phyloP scores from a whole-genome alignment of 768 basidiomycete genomes.

The Chlorophyllum brunneum region DNA sequence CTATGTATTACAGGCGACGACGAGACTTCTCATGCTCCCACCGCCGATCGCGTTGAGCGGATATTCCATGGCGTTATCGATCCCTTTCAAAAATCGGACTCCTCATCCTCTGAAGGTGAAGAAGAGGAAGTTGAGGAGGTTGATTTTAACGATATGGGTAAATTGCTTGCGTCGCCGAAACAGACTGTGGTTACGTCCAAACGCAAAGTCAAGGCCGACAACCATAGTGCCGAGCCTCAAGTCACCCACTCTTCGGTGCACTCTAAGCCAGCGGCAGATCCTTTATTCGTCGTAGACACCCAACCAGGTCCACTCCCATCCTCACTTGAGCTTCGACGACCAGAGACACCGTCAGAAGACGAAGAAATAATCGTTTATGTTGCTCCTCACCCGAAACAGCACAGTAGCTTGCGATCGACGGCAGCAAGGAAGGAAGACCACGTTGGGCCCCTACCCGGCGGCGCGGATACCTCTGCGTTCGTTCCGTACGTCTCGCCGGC shows the following conservation, averaged over 20 bases:
- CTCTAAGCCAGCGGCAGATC: no score
- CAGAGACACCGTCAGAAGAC: conserved; percentile 29
- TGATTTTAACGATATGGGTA: conserved; percentile 61
- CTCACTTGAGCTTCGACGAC: conserved; percentile 11
- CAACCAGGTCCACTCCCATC: conserved; percentile 15
- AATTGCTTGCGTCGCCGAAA: conserved; percentile 34
- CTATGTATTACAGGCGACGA: conserved; percentile 34
- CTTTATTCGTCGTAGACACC: conserved; percentile 16
- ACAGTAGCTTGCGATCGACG: conserved; percentile 23
- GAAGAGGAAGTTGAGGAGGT: conserved; percentile 51
- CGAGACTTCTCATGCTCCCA: conserved; percentile 58
- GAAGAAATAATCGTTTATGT: conserved; percentile 78
- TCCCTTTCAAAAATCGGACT: conserved; percentile 15
- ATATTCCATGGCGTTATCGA: conserved; percentile 48
- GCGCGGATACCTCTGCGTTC: conserved; percentile 20
- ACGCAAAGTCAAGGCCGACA: conserved; percentile 10
- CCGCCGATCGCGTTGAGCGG: conserved; percentile 61
- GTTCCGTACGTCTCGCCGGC: conserved; percentile 19
- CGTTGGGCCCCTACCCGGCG: not conserved
- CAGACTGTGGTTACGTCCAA: conserved; percentile 1
- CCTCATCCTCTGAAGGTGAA: conserved; percentile 24
- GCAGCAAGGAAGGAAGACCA: not conserved
- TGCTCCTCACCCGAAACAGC: conserved; percentile 55
- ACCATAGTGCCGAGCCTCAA: not conserved
- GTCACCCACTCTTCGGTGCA: not conserved